These are phyloP conservation scores for Mortierella sp. DNA, from an alignment of 371 early-diverging fungal genomes.

Conservation along the genomic window DNA sequence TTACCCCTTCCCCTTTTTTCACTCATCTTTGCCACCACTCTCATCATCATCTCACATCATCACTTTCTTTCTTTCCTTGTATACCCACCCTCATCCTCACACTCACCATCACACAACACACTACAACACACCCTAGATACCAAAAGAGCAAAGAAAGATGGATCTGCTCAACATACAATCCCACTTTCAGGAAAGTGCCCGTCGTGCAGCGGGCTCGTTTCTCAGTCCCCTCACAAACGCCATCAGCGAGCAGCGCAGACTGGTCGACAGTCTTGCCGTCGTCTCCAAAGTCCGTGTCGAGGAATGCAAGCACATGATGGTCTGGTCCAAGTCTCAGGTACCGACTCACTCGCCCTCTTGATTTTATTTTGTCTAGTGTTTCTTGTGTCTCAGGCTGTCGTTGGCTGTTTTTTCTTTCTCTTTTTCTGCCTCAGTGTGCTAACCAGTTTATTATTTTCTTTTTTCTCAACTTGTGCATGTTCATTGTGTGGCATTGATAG, in stretches of 20 bases:
- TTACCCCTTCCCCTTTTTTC: neutral
- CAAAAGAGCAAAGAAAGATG: conserved; percentile 21
- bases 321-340: conserved; percentile 54
- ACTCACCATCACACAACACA: neutral
- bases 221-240: conserved; percentile 53
- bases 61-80: neutral
- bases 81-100: neutral
- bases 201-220: conserved; percentile 54
- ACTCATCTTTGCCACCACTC: too few relatives aligned
- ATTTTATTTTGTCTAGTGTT: neutral
- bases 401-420: neutral
- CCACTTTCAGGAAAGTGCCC: conserved; percentile 45
- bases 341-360: neutral
- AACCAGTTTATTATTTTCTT: neutral
- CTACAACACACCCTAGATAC: too few relatives aligned
- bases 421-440: neutral
- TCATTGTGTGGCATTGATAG: conserved; percentile 17
- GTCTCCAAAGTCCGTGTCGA: conserved; percentile 55
- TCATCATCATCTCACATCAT: neutral
- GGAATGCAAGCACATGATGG: conserved; percentile 59
- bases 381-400: neutral
- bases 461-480: neutral
- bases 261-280: conserved; percentile 46
- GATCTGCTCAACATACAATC: conserved; percentile 36
- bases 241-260: conserved; percentile 51